Evolutionary conservation across 257 asterid species (phyloP).

Genomic region (Primulina huaijiensis): DNA sequence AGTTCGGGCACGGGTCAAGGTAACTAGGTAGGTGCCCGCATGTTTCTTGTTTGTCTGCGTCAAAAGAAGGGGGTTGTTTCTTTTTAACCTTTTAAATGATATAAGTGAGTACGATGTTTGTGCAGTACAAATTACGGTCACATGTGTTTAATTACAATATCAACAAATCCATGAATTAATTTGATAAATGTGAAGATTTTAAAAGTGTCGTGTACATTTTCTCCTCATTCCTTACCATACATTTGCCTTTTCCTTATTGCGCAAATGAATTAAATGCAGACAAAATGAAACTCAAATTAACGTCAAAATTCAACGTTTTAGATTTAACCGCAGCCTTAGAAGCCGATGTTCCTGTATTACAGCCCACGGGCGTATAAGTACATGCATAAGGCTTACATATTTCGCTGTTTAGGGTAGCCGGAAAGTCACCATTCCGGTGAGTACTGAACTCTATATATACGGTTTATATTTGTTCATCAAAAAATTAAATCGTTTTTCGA

Average conservation of each 20-base stretch:
- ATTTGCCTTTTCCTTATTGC: slow-evolving; percentile 25
- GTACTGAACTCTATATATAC: neutral
- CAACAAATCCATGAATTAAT: no score
- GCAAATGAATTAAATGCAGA: slow-evolving; percentile 43
- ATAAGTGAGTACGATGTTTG: no score
- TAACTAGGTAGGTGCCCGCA: no score
- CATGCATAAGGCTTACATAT: neutral
- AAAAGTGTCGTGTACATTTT: slow-evolving; percentile 30
- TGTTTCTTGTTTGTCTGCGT: no score
- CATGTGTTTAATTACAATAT: no score
- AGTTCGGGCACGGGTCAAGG: no score
- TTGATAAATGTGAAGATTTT: no score
- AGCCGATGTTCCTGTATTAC: slow-evolving; percentile 25
- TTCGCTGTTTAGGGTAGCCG: slow-evolving; percentile 31
- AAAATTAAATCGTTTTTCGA: neutral
- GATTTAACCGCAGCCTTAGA: no score
- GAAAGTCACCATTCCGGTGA: slow-evolving; percentile 42
- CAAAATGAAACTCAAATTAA: slow-evolving; percentile 73
- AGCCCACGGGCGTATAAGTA: slow-evolving; percentile 4
- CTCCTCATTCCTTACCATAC: slow-evolving; percentile 30
- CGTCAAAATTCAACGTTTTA: slow-evolving; percentile 42
- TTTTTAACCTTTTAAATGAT: no score
- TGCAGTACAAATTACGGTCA: no score
- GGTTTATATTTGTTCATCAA: neutral
- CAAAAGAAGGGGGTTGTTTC: no score